phyloP scores from a whole-genome alignment of 2,329 filamentous ascomycete genomes.

The Lachnellula hyalina region DNA sequence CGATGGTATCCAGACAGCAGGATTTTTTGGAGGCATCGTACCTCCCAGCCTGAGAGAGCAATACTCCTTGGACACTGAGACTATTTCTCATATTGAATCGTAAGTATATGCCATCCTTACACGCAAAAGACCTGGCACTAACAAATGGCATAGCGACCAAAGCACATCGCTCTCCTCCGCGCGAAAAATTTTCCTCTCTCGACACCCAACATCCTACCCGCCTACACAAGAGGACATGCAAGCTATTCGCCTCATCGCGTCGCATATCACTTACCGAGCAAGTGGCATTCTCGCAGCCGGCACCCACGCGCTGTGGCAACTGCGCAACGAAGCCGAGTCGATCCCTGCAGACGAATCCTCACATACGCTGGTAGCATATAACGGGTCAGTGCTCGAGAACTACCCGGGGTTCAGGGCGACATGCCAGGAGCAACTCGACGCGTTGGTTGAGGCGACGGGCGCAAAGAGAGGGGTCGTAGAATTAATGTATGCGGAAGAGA shows the following conservation, averaged over 20 bases:
- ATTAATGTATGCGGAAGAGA: constrained; percentile 66
- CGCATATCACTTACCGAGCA: constrained; percentile 51
- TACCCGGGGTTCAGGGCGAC: constrained; percentile 62
- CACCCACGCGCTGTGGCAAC: constrained; percentile 54
- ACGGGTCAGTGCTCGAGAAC: constrained; percentile 73
- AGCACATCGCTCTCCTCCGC: constrained; percentile 31
- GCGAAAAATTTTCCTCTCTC: constrained; percentile 42
- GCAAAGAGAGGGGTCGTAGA: constrained; percentile 44
- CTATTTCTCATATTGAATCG: constrained; percentile 49
- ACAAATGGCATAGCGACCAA: constrained; percentile 12
- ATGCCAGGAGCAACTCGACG: constrained; percentile 60
- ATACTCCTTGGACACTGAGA: constrained; percentile 58
- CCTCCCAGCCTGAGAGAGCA: constrained; percentile 46
- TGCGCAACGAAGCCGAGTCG: constrained; percentile 44
- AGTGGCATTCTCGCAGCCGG: constrained; percentile 54
- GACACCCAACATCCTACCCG: constrained; percentile 41
- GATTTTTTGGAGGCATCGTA: constrained; percentile 50
- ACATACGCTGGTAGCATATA: constrained; percentile 64
- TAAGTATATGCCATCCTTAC: constrained; percentile 32
- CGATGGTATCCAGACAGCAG: constrained; percentile 52
- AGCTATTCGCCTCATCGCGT: constrained; percentile 49
- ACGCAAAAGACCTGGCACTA: neutral
- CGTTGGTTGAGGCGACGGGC: constrained; percentile 44
- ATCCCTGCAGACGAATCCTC: constrained; percentile 31
- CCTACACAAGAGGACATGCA: constrained; percentile 45